A percentile compares a stretch with the other conserved stretches of the same genome.
These are phyloP conservation scores for Cercospora zeina DNA, from an alignment of 2,329 filamentous ascomycete species.

Conservation along the genomic window DNA sequence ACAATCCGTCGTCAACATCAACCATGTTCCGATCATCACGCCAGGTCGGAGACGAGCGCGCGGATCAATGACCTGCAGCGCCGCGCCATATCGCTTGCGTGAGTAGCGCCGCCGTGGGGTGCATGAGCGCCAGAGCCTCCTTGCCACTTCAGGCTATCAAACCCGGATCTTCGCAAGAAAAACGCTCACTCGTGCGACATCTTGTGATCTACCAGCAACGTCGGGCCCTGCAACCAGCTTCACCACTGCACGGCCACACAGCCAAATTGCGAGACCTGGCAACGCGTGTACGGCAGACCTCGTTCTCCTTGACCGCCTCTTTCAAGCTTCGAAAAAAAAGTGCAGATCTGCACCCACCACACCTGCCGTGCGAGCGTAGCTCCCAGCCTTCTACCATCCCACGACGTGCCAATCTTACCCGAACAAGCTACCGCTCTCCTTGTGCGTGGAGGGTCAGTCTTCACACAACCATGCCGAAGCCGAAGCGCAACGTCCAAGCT, in stretches of 20 bases:
- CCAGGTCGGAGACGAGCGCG: slow-evolving; percentile 8
- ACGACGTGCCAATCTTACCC: slow-evolving; percentile 3
- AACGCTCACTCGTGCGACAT: slow-evolving; percentile 10
- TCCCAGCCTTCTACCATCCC: slow-evolving; percentile 12
- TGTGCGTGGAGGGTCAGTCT: background rate
- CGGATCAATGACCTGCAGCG: slow-evolving; percentile 13
- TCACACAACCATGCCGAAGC: slow-evolving; percentile 60
- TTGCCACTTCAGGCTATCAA: slow-evolving; percentile 14
- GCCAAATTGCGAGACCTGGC: background rate
- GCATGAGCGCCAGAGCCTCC: slow-evolving; percentile 14
- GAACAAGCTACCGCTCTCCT: background rate
- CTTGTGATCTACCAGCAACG: slow-evolving; percentile 13
- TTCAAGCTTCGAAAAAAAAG: slow-evolving; percentile 4
- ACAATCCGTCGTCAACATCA: background rate
- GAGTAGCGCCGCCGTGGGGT: slow-evolving; percentile 20
- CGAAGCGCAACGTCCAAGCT: slow-evolving; percentile 74
- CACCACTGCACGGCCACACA: background rate
- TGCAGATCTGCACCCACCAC: slow-evolving; percentile 16
- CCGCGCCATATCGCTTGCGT: slow-evolving; percentile 9
- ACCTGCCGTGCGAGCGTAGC: slow-evolving; percentile 11
- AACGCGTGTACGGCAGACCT: background rate
- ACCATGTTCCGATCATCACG: too few relatives aligned
- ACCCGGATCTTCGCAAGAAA: slow-evolving; percentile 9
- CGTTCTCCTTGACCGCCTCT: slow-evolving; percentile 11
- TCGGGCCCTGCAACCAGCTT: slow-evolving; percentile 1